Percentiles rank a stretch among this genome's conserved stretches.
phyloP scores from a whole-genome alignment of 1,284 basidiomycete species.

The Cutaneotrichosporon curvatum region DNA sequence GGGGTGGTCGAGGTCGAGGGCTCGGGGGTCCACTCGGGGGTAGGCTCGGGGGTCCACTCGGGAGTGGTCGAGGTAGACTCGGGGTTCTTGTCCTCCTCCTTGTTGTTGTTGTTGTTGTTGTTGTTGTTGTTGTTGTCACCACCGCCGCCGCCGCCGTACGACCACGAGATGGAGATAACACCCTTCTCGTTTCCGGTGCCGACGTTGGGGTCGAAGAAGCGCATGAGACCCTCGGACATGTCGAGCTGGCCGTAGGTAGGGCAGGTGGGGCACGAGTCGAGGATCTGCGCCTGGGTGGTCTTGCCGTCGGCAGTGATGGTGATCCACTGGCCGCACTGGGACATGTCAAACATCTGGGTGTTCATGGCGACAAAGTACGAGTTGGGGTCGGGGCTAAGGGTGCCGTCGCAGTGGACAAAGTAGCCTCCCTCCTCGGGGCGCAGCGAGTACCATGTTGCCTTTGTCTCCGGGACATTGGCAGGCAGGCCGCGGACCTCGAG shows the following conservation, averaged over 20 bases:
- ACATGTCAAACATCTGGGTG: neutral
- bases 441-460: slow-evolving; percentile 1
- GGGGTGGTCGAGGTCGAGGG: slow-evolving; percentile 29
- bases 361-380: slow-evolving; percentile 1
- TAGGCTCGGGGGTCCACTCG: neutral
- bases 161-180: neutral
- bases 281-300: slow-evolving; percentile 56
- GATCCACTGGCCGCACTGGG: slow-evolving; percentile 56
- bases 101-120: neutral
- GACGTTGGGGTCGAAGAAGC: neutral
- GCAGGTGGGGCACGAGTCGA: slow-evolving; percentile 52
- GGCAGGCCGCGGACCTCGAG: neutral
- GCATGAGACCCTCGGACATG: slow-evolving; percentile 67
- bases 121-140: neutral
- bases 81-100: neutral
- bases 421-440: neutral
- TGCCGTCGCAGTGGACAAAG: neutral
- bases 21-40: slow-evolving; percentile 3
- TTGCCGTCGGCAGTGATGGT: slow-evolving; percentile 60
- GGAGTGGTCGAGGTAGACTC: neutral
- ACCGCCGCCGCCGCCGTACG: neutral
- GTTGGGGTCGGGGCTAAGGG: neutral
- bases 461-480: neutral
- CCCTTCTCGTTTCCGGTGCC: neutral
- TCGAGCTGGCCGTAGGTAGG: slow-evolving; percentile 60